Evolutionary conservation across 1,139 yeast genomes (phyloP), one percentile per base, ranked within the genome.

Genomic region (Magnusiomyces suaveolens): DNA sequence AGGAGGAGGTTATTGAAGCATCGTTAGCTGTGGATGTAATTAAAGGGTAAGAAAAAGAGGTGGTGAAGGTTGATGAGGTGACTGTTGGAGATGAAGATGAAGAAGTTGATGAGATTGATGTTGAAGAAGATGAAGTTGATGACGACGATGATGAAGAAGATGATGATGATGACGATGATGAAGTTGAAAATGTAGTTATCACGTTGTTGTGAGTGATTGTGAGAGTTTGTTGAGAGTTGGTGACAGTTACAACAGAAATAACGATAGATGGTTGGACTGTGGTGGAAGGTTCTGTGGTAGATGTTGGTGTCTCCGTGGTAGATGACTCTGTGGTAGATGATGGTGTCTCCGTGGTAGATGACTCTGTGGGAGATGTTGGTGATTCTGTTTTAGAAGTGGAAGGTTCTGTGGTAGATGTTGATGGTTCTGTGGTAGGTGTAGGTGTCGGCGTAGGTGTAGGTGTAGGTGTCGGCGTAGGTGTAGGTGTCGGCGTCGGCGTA

Each of bases 11-110:
- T n/a, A n/a, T n/a, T n/a, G n/a, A n/a, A n/a, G n/a, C n/a, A n/a
- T n/a, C n/a, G n/a, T n/a, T n/a, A n/a, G n/a, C n/a, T n/a, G n/a
- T n/a, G n/a, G n/a, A n/a, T n/a, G n/a, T n/a, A n/a, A n/a, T n/a
- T n/a, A n/a, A n/a, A 18, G 50, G 33, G 46, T 33, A 43, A 36
- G 56, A 44, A 6, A 29, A 39, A 3, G 58, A 44, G 25, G 54
- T 46, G n/a, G 52, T 26, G 10, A 60, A 65, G 65, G 10, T 73
- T 74, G 54, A 57, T 10, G 41, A 36, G 41, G 41, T 10, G 16
- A 18, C 8, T 3, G 41, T 10, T 49, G 21, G 66, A 75, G 54
- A 55, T 55, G 33, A 66, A 66, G 58, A 59, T 29, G 59, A 41
- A 18, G 49, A 10, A 23, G 47, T 24, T 14, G 8, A 16, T 6